Conservation (phyloP, 371 early-diverging fungal species). For the Batrachochytrium dendrobatidis region DNA sequence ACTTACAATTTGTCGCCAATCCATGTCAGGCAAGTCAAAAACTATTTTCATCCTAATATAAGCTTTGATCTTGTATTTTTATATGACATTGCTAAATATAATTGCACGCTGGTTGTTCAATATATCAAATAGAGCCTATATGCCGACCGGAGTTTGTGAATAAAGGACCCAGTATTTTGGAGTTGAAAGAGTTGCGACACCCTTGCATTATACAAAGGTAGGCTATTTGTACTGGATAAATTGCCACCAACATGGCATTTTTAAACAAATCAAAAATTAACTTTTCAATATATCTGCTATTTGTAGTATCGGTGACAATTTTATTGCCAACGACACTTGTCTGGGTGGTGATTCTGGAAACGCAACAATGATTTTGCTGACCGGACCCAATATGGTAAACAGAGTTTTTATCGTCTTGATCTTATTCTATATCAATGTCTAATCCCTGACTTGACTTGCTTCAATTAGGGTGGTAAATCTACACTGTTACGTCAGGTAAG, state of each 20-base stretch:
- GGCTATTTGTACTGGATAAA: background rate
- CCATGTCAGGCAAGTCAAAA: constrained; percentile 52
- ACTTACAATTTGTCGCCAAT: constrained; percentile 62
- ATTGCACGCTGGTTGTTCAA: background rate
- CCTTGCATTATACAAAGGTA: constrained; percentile 69
- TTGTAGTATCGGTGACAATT: constrained; percentile 44
- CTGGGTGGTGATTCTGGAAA: constrained; percentile 60
- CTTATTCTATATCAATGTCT: background rate
- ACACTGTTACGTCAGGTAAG: constrained; percentile 86
- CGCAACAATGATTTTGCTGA: constrained; percentile 79
- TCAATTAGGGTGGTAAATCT: constrained; percentile 71
- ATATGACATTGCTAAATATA: no score
- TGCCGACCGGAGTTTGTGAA: constrained; percentile 75
- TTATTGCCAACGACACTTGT: constrained; percentile 88
- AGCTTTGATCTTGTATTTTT: background rate
- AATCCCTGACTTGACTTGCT: no score
- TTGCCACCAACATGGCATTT: background rate
- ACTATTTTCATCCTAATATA: background rate
- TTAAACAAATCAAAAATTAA: background rate
- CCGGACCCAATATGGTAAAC: constrained; percentile 88
- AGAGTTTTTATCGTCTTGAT: constrained; percentile 1
- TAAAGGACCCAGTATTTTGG: constrained; percentile 47
- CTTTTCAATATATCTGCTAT: background rate
- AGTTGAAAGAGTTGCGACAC: constrained; percentile 76
- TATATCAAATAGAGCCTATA: constrained; percentile 26